Evolutionary conservation across 352 stramenopile species (phyloP), one percentile per base, ranked within the genome.

Genomic region (Phytophthora capsici): DNA sequence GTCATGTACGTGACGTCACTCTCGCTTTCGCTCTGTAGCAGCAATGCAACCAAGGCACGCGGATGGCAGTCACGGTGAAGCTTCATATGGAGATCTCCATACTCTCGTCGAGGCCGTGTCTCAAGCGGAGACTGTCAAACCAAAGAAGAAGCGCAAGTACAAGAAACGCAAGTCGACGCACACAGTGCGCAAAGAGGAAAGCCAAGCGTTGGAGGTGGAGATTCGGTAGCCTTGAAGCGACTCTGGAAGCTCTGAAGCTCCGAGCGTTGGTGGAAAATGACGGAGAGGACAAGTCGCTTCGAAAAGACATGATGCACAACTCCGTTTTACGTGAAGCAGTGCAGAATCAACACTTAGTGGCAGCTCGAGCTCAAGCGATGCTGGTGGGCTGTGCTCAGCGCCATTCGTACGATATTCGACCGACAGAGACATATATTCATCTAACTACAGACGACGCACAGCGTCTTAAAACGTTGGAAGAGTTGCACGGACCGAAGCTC

Each of bases 151-250:
- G 25, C 59, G 51, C 10, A 22, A 52, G 38, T 74, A 74, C 56
- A 76, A 76, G 57, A 76, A 76, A 45, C 64, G 69, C 28, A 77
- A 77, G 54, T 65, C 69, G 3, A 77, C 69, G 13, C 66, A 77
- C 43, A 66, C 65, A 2, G 52, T 74, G 14, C 50, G 64, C 32
- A 77, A 74, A 61, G 75, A 83, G 43, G 63, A 80, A 19, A 71
- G 66, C 9, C 12, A 38, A 12, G 41, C 48, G n/a, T 36, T 76
- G n/a, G 44, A 76, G 36, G 6, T 17, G 16, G 46, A 76, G 37
- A 60, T 76, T 12, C 17, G 44, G n/a, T 4, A 43, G 7, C 6
- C 37, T 76, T 8, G 16, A 72, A 34, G 50, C 26, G 13, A 45
- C 68, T 13, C 51, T 76, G 2, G 63, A 69, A 12, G 45, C 28